These are phyloP conservation scores for Halophytophthora polymorphica DNA, from an alignment of 352 stramenopile genomes.

Conservation along the genomic window DNA sequence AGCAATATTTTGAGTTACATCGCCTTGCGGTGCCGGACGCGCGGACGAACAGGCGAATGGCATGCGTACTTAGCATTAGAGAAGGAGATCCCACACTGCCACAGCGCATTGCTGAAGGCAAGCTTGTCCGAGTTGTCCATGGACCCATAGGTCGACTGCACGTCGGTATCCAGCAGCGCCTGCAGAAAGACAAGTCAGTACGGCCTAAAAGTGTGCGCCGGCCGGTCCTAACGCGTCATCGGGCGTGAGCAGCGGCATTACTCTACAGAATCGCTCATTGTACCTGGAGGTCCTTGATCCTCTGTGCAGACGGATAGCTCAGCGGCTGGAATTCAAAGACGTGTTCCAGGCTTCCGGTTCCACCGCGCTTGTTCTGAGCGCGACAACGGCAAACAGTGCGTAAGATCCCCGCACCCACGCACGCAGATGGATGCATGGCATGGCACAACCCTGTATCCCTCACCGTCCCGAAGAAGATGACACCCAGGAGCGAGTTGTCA, in stretches of 20 bases:
- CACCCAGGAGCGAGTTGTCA: slow-evolving; percentile 75
- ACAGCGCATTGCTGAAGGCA: slow-evolving; percentile 79
- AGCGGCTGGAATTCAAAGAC: slow-evolving; percentile 79
- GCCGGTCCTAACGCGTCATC: not conserved
- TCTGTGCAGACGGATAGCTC: slow-evolving; percentile 60
- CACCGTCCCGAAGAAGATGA: slow-evolving; percentile 80
- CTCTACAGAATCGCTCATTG: not conserved
- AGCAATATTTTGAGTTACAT: not conserved
- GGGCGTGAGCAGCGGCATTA: not conserved
- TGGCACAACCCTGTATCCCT: too few relatives aligned
- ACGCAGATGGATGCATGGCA: too few relatives aligned
- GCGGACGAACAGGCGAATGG: not conserved
- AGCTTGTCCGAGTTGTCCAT: slow-evolving; percentile 63
- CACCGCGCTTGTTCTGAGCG: slow-evolving; percentile 50
- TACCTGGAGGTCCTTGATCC: slow-evolving; percentile 75
- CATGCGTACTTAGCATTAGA: slow-evolving; percentile 66
- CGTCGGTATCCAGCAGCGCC: slow-evolving; percentile 46
- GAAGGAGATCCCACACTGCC: slow-evolving; percentile 80
- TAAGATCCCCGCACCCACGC: not conserved
- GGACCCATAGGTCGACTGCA: slow-evolving; percentile 40
- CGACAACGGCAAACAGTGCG: not conserved
- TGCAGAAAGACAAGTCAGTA: slow-evolving; percentile 5
- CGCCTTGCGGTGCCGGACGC: not conserved
- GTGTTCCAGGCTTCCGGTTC: slow-evolving; percentile 55
- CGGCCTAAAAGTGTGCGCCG: not conserved